A percentile compares a stretch with the other conserved stretches of the same genome.
phyloP scores from a whole-genome alignment of 805 yeast genomes.

The Cyberlindnera japonica region DNA sequence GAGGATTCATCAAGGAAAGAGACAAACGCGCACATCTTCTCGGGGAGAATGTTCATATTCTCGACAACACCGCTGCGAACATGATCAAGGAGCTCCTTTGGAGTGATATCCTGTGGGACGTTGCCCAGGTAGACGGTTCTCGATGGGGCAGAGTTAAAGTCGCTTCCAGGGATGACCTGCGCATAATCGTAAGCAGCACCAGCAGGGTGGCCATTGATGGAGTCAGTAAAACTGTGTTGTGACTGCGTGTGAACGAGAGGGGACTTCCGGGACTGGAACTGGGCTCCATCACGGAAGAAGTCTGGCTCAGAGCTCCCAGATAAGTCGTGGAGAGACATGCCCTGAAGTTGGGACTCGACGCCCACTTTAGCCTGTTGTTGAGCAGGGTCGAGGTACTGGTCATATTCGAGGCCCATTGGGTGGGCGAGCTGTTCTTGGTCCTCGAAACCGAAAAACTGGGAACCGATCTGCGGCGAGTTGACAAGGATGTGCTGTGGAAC shows the following conservation, averaged over 20 bases:
- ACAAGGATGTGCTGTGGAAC: conserved; percentile 26
- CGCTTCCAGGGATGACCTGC: conserved; percentile 15
- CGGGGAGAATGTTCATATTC: conserved; percentile 70
- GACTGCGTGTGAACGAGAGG: conserved; percentile 4
- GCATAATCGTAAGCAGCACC: conserved; percentile 4
- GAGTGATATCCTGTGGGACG: conserved; percentile 74
- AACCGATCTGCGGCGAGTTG: conserved; percentile 20
- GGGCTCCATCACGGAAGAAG: conserved; percentile 7
- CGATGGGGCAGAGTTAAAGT: conserved; percentile 52
- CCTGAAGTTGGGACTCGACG: conserved; percentile 8
- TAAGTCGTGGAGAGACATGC: conserved; percentile 4
- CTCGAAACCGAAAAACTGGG: conserved; percentile 13
- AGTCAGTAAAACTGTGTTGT: conserved; percentile 1
- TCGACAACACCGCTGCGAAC: conserved; percentile 90
- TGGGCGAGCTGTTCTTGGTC: conserved; percentile 3
- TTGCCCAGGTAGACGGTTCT: conserved; percentile 91
- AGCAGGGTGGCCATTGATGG: neutral
- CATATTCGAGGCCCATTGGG: conserved; percentile 4
- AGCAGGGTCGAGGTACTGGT: conserved; percentile 10
- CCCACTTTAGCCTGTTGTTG: conserved; percentile 1
- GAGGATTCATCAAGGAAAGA: conserved; percentile 86
- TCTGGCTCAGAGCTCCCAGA: conserved; percentile 1
- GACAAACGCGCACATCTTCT: conserved; percentile 84
- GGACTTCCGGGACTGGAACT: conserved; percentile 3
- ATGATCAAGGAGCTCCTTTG: conserved; percentile 81